Base-by-base conservation (phyloP, 495 filamentous ascomycete species). In the Glonium stellatum region DNA sequence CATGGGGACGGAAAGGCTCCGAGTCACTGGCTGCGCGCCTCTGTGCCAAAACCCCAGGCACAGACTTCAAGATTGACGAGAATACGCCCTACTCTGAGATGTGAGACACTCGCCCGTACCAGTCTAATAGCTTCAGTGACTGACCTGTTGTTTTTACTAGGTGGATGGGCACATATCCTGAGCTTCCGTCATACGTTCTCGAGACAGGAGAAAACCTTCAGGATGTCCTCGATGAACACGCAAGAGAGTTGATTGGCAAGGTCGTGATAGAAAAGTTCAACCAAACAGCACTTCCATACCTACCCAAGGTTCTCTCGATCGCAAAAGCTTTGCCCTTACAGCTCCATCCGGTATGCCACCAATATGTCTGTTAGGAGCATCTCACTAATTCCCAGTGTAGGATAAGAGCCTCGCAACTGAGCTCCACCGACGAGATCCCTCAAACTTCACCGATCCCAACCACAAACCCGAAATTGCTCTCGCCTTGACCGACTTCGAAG, bases 401-500 rank as follows among this genome's bases (percentile, higher is more conserved):
- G 69, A 90, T 72, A 86, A 85, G 60, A 70, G 75, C 1, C 79
- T 92, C 5, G 80, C 87, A 0, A 69, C 73, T 12, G 75, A 84
- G 60, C 76, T 91, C 3, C 83, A 89, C 72, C 65, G 77, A 57
- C 57, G 82, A 64, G 80, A 90, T 62, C 84, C 86, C 0, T 68
- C 82, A 10, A 78, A 80, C 54, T 91, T 86, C 68, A 80, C 80
- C 8, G 87, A 93, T 61, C 73, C 77, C 18, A 92, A 90, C 69
- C 86, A 91, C 72, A 92, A 92, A 70, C 88, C 88, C 1, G 88
- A 93, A 67, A 92, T 92, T 35, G 87, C 87, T 4, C 75, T 93
- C 13, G 86, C 87, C 0, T 72, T 92, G 0, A 79, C 81, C n/a
- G 80, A 83, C 18, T 92, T 92, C 67, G 87, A 92, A 69, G 82